A percentile compares a stretch with the other conserved stretches of the same genome.
These are phyloP conservation scores for Karstenula rhodostoma DNA, from an alignment of 2,329 filamentous ascomycete species.

Conservation along the genomic window DNA sequence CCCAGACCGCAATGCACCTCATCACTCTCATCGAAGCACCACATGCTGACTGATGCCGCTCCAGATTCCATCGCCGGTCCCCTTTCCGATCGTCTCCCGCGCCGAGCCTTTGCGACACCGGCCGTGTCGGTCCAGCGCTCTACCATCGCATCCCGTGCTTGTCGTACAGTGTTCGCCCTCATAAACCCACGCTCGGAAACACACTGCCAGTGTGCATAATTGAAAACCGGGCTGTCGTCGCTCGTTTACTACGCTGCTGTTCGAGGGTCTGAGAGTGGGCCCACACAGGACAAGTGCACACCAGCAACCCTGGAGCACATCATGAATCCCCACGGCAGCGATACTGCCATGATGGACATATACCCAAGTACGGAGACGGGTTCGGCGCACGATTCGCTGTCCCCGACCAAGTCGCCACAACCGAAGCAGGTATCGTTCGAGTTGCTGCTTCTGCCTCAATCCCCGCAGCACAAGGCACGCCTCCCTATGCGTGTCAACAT, in stretches of 20 bases:
- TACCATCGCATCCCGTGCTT: conserved; percentile 29
- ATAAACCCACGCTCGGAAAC: conserved; percentile 28
- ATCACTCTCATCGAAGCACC: conserved; percentile 27
- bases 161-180: conserved; percentile 27
- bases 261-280: conserved; percentile 38
- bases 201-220: conserved; percentile 43
- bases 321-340: conserved; percentile 38
- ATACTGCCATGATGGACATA: conserved; percentile 43
- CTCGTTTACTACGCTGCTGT: conserved; percentile 24
- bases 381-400: conserved; percentile 43
- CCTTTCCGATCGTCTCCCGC: conserved; percentile 42
- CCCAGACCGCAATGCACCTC: conserved; percentile 27
- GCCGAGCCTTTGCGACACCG: conserved; percentile 51
- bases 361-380: conserved; percentile 48
- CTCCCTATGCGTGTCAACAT: conserved; percentile 90
- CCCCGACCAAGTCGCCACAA: conserved; percentile 49
- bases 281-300: conserved; percentile 38
- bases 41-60: conserved; percentile 31
- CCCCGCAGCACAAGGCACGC: conserved; percentile 74
- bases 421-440: conserved; percentile 82
- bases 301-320: conserved; percentile 35
- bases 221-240: conserved; percentile 34
- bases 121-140: conserved; percentile 45
- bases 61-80: conserved; percentile 34
- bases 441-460: conserved; percentile 73